These are phyloP conservation scores for Rhamnella rubrinervis DNA, from an alignment of 331 rosid genomes.

Conservation along the genomic window DNA sequence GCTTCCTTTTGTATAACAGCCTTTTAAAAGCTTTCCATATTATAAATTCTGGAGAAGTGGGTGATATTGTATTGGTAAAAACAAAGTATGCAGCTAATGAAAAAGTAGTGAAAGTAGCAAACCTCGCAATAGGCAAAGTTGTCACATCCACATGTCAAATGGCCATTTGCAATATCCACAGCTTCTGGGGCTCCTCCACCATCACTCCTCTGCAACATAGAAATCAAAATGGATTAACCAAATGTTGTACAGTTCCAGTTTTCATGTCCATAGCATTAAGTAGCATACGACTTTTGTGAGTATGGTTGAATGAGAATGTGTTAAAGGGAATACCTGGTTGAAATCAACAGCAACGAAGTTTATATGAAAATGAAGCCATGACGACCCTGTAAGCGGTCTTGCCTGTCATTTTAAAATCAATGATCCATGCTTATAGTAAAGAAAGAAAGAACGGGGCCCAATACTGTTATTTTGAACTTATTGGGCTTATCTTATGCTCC, in stretches of 20 bases:
- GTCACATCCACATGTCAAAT: conserved; percentile 86
- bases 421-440: too few relatives aligned
- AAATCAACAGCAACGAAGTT: conserved; percentile 94
- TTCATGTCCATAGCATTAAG: background rate
- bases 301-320: background rate
- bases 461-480: too few relatives aligned
- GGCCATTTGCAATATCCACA: conserved; percentile 87
- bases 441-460: too few relatives aligned
- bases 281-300: background rate
- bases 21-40: background rate
- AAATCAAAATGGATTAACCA: conserved; percentile 14
- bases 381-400: too few relatives aligned
- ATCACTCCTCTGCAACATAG: conserved; percentile 71
- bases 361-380: too few relatives aligned
- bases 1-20: background rate
- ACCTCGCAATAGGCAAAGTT: conserved; percentile 95
- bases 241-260: background rate
- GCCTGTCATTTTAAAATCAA: too few relatives aligned
- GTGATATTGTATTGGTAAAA: background rate
- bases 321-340: conserved; percentile 45
- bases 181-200: conserved; percentile 97
- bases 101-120: conserved; percentile 20
- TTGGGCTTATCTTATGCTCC: too few relatives aligned
- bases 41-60: too few relatives aligned
- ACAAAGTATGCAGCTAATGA: background rate